Evolutionary conservation across 371 early-diverging fungal species (phyloP), one percentile per base, ranked within the genome.

Genomic region (Actinomortierella wolfii): DNA sequence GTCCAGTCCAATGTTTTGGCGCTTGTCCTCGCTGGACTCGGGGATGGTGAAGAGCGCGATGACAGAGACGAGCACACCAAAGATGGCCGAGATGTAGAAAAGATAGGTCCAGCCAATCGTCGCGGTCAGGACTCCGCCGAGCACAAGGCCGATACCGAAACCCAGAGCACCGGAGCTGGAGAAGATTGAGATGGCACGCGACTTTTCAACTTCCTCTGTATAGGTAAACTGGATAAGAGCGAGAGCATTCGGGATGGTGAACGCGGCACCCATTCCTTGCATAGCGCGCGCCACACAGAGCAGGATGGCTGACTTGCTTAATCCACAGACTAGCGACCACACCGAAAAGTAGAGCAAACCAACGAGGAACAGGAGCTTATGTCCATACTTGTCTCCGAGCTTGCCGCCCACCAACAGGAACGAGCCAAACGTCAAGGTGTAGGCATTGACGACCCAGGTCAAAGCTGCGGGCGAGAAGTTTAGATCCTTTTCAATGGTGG

Each of bases 251-350:
- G 82, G 82, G 40, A 82, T 78, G 2, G 79, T 80, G 17, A 65
- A 58, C 15, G 82, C 79, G 9, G 82, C 82, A n/a, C 79, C 82
- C 17, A 82, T 61, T 3, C 82, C 82, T 55, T 80, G 79, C 59
- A 82, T 59, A 5, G 78, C 80, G 23, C 82, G 66, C 1, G 70
- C 73, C 23, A 82, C 52, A 47, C 80, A 77, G 54, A 82, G 58
- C 42, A 78, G 40, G 41, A 68, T 76, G 34, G 60, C 60, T 17
- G 62, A 61, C 9, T 73, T 51, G 20, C 65, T 44, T 9, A 78
- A 50, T 14, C 79, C 79, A 45, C 68, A 70, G 62, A 76, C 58
- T 25, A 76, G 40, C 34, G 76, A 74, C 56, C 76, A 67, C 25
- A 64, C 42, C n/a, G 77, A 59, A 57, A 79, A 78, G 77, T 75